phyloP scores from a whole-genome alignment of 2,329 filamentous ascomycete species.

The Magnaporthiopsis rhizophila region DNA sequence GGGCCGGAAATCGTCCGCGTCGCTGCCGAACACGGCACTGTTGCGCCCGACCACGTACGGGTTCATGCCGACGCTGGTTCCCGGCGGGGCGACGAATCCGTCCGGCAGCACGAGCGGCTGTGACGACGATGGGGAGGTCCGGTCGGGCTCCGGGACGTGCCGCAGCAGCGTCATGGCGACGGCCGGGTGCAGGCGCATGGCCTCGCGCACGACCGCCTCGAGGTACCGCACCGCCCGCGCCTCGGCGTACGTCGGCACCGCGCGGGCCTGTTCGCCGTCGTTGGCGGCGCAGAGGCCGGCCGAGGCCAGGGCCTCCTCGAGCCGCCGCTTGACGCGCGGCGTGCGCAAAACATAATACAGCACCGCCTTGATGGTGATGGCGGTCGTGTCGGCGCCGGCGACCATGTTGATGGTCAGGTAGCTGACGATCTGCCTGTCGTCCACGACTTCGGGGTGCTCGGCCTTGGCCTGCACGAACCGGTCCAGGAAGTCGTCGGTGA shows the following conservation, averaged over 20 bases:
- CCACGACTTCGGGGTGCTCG: conserved; percentile 23
- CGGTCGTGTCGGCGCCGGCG: conserved; percentile 27
- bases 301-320: conserved; percentile 24
- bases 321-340: conserved; percentile 16
- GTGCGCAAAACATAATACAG: conserved; percentile 28
- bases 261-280: background rate
- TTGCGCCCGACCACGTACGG: conserved; percentile 31
- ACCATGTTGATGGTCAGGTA: conserved; percentile 27
- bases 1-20: conserved; percentile 35
- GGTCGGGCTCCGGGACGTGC: conserved; percentile 34
- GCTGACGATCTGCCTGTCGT: conserved; percentile 26
- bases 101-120: conserved; percentile 27
- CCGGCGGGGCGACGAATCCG: conserved; percentile 24
- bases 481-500: conserved; percentile 26
- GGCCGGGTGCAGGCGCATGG: conserved; percentile 39
- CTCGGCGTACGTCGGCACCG: conserved; percentile 7
- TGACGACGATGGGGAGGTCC: conserved; percentile 26
- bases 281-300: conserved; percentile 11
- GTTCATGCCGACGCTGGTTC: conserved; percentile 33
- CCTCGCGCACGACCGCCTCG: conserved; percentile 43
- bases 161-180: conserved; percentile 41
- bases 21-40: conserved; percentile 31
- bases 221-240: conserved; percentile 32
- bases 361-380: conserved; percentile 23
- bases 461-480: conserved; percentile 31